These are phyloP conservation scores for Croton laevigatus DNA, from an alignment of 441 rosid species.

Conservation along the genomic window DNA sequence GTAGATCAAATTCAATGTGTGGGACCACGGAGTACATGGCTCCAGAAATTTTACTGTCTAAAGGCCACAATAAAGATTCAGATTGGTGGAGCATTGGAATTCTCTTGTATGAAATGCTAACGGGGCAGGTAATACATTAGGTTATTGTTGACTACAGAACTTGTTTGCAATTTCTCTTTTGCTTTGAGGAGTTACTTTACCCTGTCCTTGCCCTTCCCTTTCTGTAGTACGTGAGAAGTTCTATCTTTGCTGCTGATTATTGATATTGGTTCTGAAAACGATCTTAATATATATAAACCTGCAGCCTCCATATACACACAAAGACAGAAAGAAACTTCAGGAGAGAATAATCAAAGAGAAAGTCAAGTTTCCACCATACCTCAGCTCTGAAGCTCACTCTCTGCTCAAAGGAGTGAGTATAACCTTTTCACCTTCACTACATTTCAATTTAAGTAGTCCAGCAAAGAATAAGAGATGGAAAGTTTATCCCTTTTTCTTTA, in stretches of 20 bases:
- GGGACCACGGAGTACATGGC: slow-evolving; percentile 84
- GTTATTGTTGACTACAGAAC: background rate
- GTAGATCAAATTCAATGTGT: slow-evolving; percentile 77
- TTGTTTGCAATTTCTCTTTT: background rate
- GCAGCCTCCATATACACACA: slow-evolving; percentile 60
- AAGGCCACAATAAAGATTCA: slow-evolving; percentile 71
- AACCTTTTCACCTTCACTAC: background rate
- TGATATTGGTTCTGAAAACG: slow-evolving; percentile 4
- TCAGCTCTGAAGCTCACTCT: slow-evolving; percentile 66
- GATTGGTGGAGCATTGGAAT: slow-evolving; percentile 82
- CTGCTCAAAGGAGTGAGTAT: slow-evolving; percentile 64
- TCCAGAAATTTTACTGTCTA: slow-evolving; percentile 63
- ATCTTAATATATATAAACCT: slow-evolving; percentile 11
- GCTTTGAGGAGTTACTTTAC: background rate
- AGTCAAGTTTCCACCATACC: slow-evolving; percentile 61
- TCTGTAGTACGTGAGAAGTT: background rate
- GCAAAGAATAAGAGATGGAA: too few species aligned
- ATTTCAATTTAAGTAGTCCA: background rate
- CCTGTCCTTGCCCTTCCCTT: background rate
- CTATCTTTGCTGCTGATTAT: background rate
- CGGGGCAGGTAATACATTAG: slow-evolving; percentile 55
- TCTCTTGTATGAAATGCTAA: slow-evolving; percentile 68
- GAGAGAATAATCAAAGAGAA: slow-evolving; percentile 69
- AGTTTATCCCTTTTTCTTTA: background rate
- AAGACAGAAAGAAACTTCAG: slow-evolving; percentile 69